These are phyloP conservation scores for Cryphonectria nitschkei DNA, from an alignment of 2,329 filamentous ascomycete genomes.

Conservation along the genomic window DNA sequence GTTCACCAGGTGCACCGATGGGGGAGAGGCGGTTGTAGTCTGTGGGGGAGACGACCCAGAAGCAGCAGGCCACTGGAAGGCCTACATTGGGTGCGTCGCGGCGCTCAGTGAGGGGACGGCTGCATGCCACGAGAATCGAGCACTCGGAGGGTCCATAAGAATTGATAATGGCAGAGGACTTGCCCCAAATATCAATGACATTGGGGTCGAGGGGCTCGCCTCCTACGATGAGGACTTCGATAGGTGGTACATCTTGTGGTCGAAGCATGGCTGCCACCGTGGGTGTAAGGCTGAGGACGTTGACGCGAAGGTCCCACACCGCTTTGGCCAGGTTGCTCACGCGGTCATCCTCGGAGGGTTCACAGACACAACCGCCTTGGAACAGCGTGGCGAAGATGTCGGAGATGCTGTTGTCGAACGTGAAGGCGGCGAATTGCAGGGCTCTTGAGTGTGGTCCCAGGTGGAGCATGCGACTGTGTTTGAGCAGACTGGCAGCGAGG, in stretches of 20 bases:
- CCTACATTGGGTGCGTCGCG: slow-evolving; percentile 9
- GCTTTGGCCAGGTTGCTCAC: slow-evolving; percentile 52
- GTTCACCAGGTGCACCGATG: slow-evolving; percentile 54
- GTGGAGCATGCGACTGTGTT: slow-evolving; percentile 4
- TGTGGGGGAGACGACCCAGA: slow-evolving; percentile 53
- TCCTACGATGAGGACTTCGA: slow-evolving; percentile 46
- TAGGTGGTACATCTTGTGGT: slow-evolving; percentile 40
- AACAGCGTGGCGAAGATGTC: slow-evolving; percentile 57
- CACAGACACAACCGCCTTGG: slow-evolving; percentile 62
- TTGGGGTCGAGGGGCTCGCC: slow-evolving; percentile 15
- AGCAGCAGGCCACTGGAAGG: not conserved
- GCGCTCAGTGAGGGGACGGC: not conserved
- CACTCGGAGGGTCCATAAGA: slow-evolving; percentile 37
- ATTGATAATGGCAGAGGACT: slow-evolving; percentile 31
- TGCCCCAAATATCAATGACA: slow-evolving; percentile 15
- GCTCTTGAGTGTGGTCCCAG: slow-evolving; percentile 1
- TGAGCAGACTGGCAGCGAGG: not conserved
- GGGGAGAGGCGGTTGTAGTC: slow-evolving; percentile 52
- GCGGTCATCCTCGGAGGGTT: slow-evolving; percentile 55
- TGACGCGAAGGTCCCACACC: slow-evolving; percentile 54
- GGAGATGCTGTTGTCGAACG: slow-evolving; percentile 55
- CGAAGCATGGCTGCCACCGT: slow-evolving; percentile 54
- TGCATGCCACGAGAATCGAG: slow-evolving; percentile 21
- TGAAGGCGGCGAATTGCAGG: slow-evolving; percentile 49
- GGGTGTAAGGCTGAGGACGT: slow-evolving; percentile 60